Conservation (phyloP, 2,329 filamentous ascomycete genomes). For the Raffaelea ambrosiae region DNA sequence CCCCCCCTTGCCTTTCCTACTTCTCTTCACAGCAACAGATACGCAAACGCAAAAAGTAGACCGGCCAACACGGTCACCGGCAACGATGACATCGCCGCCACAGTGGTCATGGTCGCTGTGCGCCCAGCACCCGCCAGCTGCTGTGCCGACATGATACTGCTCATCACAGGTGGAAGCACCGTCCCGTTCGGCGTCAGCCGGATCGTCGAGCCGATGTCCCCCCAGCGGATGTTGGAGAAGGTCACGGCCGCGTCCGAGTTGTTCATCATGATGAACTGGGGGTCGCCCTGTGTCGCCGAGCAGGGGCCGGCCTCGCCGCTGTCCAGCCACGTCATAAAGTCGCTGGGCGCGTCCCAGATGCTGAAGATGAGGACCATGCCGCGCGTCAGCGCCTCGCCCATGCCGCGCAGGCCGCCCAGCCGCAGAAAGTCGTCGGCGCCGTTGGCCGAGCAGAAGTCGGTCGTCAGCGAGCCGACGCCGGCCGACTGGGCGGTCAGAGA, state of each 20-base stretch:
- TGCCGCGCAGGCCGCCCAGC: constrained; percentile 19
- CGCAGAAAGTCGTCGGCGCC: constrained; percentile 17
- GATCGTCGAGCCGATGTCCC: constrained; percentile 30
- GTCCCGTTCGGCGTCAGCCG: too few relatives aligned
- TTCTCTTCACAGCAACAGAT: too few relatives aligned
- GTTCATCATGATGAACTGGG: constrained; percentile 32
- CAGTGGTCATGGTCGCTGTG: too few relatives aligned
- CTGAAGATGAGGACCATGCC: constrained; percentile 46
- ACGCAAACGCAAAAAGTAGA: too few relatives aligned
- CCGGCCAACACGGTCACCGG: too few relatives aligned
- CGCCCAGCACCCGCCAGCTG: too few relatives aligned
- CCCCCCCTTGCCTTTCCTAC: too few relatives aligned
- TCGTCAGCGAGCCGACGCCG: constrained; percentile 11
- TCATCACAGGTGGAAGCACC: neutral
- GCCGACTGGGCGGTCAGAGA: constrained; percentile 1
- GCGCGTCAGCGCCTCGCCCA: constrained; percentile 29
- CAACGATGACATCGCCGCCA: too few relatives aligned
- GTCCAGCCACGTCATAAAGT: constrained; percentile 52
- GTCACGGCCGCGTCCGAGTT: constrained; percentile 39
- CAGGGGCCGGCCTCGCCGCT: constrained; percentile 43
- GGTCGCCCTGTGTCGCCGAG: constrained; percentile 42
- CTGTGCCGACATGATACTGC: neutral
- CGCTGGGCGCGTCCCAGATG: constrained; percentile 46
- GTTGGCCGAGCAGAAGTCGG: constrained; percentile 13
- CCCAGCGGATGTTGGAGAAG: constrained; percentile 49